Base-by-base conservation (phyloP, 1,284 basidiomycete species). In the Paramarasmius palmivorus region DNA sequence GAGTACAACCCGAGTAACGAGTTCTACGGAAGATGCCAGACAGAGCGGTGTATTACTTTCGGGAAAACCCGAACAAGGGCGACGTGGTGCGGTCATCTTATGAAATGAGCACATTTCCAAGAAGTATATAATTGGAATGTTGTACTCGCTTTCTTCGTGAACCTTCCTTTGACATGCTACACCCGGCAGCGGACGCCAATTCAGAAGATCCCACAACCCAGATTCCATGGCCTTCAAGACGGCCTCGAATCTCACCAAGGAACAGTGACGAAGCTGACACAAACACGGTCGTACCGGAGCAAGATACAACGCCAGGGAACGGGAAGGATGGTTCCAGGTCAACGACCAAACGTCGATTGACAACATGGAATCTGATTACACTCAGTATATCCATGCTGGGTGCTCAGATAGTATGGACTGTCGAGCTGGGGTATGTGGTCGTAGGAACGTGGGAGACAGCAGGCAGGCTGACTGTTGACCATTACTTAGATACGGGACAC, bases 321-420 rank as follows among this genome's bases (percentile, higher is more conserved):
- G 59, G 42, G 61, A 69, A 53, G 59, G 62, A 32, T 12, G 12
- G 38, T 35, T 44, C 56, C 23, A 65, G 61, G 53, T 38, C 53
- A 36, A 51, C 56, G 35, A 54, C 42, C 53, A 64, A 59, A 52
- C 62, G 58, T 47, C 75, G 73, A 10, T 68, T 91, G 58, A 77
- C 83, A n/a, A 85, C 85, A 61, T 82, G 84, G 79, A 81, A 90
- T 66, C 79, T 92, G 57, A 79, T 90, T 61, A 87, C 87, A 1
- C 73, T 92, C 59, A 89, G 85, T 63, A 81, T 91, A 57, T 86
- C 88, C n/a, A 92, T 92, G 89, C 86, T 81, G 23, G 95, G 96
- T 9, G 92, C 95, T 32, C 95, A 98, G 73, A 85, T 95, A 22
- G 86, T 91, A 1, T 95, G 93, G 93, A 93, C 91, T 0, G 86